phyloP scores from a whole-genome alignment of 257 asterid species.

The Jacaranda copaia region DNA sequence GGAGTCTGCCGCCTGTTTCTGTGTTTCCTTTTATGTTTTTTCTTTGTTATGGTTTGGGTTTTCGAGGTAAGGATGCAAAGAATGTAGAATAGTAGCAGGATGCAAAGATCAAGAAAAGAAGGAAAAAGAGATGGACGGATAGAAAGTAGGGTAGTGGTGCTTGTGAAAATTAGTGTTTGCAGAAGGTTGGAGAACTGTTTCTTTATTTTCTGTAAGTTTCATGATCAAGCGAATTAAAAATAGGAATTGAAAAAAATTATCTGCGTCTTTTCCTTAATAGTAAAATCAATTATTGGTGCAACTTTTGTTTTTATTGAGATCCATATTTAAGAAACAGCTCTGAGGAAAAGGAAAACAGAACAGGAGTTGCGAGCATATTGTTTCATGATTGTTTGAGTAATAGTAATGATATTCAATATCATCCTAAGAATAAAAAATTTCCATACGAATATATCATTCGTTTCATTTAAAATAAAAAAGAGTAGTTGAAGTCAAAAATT shows the following conservation, averaged over 20 bases:
- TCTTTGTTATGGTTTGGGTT: not conserved
- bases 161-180: not conserved
- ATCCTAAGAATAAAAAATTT: too few relatives aligned
- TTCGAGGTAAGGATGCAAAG: not conserved
- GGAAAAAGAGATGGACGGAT: not conserved
- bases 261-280: not conserved
- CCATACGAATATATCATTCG: too few relatives aligned
- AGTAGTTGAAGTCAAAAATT: too few relatives aligned
- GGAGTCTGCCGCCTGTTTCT: not conserved
- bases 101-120: slow-evolving; percentile 7
- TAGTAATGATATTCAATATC: too few relatives aligned
- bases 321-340: too few relatives aligned
- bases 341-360: too few relatives aligned
- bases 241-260: not conserved
- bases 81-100: not conserved
- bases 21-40: not conserved
- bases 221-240: not conserved
- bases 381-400: too few relatives aligned
- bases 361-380: too few relatives aligned
- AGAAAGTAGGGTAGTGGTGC: not conserved
- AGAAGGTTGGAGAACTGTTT: slow-evolving; percentile 1
- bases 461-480: too few relatives aligned
- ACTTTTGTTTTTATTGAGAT: too few relatives aligned
- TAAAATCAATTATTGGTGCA: too few relatives aligned
- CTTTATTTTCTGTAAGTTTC: slow-evolving; percentile 15